These are phyloP conservation scores for Pythium phragmitis DNA, from an alignment of 352 stramenopile species.

Conservation along the genomic window DNA sequence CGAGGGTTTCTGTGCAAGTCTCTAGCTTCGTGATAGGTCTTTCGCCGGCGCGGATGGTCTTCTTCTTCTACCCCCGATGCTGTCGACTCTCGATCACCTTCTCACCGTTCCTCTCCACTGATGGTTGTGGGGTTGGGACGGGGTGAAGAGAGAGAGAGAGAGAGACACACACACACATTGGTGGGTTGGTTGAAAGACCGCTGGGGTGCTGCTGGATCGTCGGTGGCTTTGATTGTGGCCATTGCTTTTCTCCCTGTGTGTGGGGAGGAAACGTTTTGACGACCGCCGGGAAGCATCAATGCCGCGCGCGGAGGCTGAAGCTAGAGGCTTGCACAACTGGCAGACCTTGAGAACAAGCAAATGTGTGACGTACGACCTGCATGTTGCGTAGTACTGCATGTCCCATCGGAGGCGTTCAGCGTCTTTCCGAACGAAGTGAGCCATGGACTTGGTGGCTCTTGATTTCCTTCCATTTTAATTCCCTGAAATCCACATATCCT, in stretches of 20 bases:
- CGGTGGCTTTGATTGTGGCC: conserved; percentile 10
- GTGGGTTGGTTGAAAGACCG: background rate
- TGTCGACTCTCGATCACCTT: background rate
- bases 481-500: conserved; percentile 4
- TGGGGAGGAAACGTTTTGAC: background rate
- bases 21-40: conserved; percentile 36
- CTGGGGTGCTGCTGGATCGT: conserved; percentile 22
- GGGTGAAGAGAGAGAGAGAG: conserved; percentile 1
- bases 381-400: conserved; percentile 20
- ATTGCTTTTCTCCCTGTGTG: background rate
- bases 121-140: background rate
- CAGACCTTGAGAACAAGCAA: conserved; percentile 23
- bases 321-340: conserved; percentile 31
- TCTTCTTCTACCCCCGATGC: background rate
- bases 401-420: background rate
- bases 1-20: conserved; percentile 89
- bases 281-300: conserved; percentile 28
- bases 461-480: background rate
- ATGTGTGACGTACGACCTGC: conserved; percentile 26
- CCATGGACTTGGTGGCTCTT: background rate
- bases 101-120: background rate
- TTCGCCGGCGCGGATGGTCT: background rate
- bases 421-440: background rate
- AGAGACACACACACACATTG: background rate
- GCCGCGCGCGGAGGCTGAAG: conserved; percentile 22